Conservation (phyloP, 2,329 filamentous ascomycete genomes). For the Ophiocordyceps australis region DNA sequence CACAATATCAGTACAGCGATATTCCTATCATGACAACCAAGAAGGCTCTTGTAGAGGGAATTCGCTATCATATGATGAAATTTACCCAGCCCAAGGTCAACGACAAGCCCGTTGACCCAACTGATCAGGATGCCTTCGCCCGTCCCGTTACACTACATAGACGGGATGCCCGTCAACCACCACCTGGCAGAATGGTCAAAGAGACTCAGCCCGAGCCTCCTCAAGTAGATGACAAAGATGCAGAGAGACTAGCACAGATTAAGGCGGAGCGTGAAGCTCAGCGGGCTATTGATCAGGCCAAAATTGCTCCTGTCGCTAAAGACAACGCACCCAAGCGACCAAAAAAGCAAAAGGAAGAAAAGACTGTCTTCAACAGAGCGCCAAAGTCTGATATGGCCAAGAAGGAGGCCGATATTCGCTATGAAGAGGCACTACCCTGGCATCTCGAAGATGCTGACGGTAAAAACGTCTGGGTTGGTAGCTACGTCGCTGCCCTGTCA, state of each 20-base stretch:
- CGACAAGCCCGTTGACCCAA: constrained; percentile 48
- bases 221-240: constrained; percentile 35
- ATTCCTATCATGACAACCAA: constrained; percentile 70
- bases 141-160: constrained; percentile 79
- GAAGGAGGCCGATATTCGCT: constrained; percentile 56
- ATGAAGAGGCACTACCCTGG: constrained; percentile 93
- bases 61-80: constrained; percentile 78
- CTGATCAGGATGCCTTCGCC: constrained; percentile 60
- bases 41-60: constrained; percentile 55
- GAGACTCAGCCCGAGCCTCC: constrained; percentile 28
- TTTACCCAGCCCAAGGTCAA: constrained; percentile 41
- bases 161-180: constrained; percentile 59
- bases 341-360: constrained; percentile 61
- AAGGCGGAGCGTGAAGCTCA: constrained; percentile 73
- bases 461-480: constrained; percentile 85
- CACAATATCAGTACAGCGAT: constrained; percentile 27
- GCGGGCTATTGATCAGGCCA: constrained; percentile 70
- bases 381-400: constrained; percentile 64
- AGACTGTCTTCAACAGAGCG: constrained; percentile 71
- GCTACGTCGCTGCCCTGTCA: constrained; percentile 77
- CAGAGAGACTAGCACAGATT: constrained; percentile 46
- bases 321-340: constrained; percentile 28
- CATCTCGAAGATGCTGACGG: constrained; percentile 92
- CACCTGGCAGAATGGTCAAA: constrained; percentile 45
- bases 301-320: constrained; percentile 72